Percentiles rank a stretch among this genome's conserved stretches.
Evolutionary conservation across 306 rosid species (phyloP).

Genomic region (Prunus mira): DNA sequence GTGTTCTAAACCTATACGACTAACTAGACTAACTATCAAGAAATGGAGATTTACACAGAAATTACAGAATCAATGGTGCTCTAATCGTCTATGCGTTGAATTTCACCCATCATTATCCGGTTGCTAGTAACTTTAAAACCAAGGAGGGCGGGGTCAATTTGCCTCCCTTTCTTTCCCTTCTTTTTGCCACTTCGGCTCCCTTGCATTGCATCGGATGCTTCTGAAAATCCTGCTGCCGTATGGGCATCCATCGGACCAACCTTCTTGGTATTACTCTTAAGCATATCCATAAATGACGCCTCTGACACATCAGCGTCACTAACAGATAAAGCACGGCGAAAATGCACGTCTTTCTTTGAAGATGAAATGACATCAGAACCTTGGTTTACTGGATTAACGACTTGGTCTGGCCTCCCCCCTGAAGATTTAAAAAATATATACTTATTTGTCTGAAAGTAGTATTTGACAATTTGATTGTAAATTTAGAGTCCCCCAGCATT

Average conservation of each 20-base stretch:
- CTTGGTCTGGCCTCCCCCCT: conserved; percentile 41
- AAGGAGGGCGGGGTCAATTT: conserved; percentile 57
- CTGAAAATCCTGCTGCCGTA: conserved; percentile 19
- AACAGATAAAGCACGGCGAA: conserved; percentile 32
- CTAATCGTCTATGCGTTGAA: conserved; percentile 50
- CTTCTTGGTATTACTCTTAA: conserved; percentile 46
- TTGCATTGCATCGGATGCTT: conserved; percentile 38
- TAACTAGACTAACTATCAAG: background rate
- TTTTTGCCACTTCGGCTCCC: conserved; percentile 47
- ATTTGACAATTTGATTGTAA: background rate
- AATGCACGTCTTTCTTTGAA: conserved; percentile 38
- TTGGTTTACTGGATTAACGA: conserved; percentile 25
- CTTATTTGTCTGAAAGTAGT: background rate
- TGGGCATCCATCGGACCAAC: conserved; percentile 32
- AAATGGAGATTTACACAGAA: background rate
- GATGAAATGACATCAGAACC: conserved; percentile 26
- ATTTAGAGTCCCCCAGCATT: background rate
- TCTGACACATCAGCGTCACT: conserved; percentile 45
- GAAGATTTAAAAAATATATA: background rate
- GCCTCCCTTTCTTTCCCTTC: conserved; percentile 62
- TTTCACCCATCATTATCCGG: conserved; percentile 68
- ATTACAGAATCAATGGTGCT: background rate
- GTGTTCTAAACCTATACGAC: conserved; percentile 16
- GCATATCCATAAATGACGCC: conserved; percentile 59
- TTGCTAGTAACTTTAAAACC: conserved; percentile 61